Percentiles rank a stretch among this genome's conserved stretches.
Conservation (phyloP, 495 filamentous ascomycete species). For the Xylaria sp. region DNA sequence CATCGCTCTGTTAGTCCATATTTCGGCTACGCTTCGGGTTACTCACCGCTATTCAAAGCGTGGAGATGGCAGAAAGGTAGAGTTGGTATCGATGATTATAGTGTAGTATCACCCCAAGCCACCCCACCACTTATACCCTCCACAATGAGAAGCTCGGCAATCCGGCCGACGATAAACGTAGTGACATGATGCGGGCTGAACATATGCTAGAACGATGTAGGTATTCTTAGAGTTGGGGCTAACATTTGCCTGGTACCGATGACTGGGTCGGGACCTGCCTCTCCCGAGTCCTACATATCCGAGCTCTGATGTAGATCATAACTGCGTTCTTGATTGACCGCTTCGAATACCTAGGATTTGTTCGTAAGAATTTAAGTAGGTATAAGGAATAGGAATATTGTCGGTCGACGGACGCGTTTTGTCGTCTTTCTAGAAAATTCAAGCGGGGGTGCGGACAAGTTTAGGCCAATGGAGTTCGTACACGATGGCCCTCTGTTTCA, state of each 20-base stretch:
- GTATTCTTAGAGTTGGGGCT: conserved; percentile 7
- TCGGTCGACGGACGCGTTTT: conserved; percentile 10
- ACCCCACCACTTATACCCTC: conserved; percentile 16
- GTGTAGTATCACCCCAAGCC: conserved; percentile 25
- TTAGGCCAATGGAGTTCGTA: conserved; percentile 20
- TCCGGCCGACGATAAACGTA: conserved; percentile 17
- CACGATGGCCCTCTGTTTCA: conserved; percentile 27
- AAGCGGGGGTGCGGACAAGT: neutral
- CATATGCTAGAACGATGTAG: neutral
- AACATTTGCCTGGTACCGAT: neutral
- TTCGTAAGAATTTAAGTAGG: too few relatives aligned
- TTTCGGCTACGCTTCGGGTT: conserved; percentile 16
- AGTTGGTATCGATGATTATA: conserved; percentile 6
- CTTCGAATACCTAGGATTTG: conserved; percentile 10
- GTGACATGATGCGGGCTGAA: neutral
- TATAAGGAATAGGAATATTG: neutral
- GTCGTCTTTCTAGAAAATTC: conserved; percentile 21
- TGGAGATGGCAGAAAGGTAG: conserved; percentile 11
- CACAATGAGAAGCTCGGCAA: conserved; percentile 7
- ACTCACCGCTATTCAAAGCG: conserved; percentile 22
- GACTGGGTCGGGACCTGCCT: neutral
- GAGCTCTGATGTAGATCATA: neutral
- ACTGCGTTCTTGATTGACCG: conserved; percentile 16
- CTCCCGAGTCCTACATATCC: too few relatives aligned
- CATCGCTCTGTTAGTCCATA: conserved; percentile 4